Evolutionary conservation across 2,329 filamentous ascomycete species (phyloP).

Genomic region (Botrytis fabae): DNA sequence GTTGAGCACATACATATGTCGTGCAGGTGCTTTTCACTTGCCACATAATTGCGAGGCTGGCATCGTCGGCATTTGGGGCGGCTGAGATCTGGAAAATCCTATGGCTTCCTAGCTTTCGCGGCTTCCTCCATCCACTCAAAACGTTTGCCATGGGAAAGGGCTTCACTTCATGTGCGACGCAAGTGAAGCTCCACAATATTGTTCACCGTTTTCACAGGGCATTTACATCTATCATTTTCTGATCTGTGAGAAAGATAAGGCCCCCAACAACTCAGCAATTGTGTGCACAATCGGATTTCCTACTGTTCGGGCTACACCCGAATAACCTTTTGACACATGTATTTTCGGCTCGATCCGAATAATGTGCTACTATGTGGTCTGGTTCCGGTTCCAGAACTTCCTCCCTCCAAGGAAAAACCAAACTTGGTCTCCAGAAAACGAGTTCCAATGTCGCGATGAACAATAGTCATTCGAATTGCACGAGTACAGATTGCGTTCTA

Average conservation of each 20-base stretch:
- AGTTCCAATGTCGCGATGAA: neutral
- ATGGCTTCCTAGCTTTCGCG: neutral
- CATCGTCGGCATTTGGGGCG: neutral
- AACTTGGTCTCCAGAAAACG: neutral
- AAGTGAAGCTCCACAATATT: neutral
- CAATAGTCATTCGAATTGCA: neutral
- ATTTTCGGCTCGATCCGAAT: neutral
- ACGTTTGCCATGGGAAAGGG: neutral
- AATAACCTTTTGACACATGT: neutral
- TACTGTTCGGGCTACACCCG: neutral
- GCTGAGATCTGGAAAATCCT: neutral
- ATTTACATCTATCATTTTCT: conserved; percentile 4
- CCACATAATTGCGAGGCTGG: neutral
- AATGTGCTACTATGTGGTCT: neutral
- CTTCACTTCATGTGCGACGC: neutral
- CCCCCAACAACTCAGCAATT: neutral
- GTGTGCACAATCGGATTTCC: neutral
- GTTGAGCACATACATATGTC: neutral
- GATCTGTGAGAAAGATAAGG: neutral
- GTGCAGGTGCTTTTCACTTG: conserved; percentile 2
- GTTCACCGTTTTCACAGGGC: neutral
- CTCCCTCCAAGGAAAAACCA: neutral
- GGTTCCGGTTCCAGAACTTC: conserved; percentile 2
- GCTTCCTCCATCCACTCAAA: neutral
- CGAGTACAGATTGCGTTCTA: neutral